Conservation (phyloP, 2,329 filamentous ascomycete genomes). For the Fusarium luffae region DNA sequence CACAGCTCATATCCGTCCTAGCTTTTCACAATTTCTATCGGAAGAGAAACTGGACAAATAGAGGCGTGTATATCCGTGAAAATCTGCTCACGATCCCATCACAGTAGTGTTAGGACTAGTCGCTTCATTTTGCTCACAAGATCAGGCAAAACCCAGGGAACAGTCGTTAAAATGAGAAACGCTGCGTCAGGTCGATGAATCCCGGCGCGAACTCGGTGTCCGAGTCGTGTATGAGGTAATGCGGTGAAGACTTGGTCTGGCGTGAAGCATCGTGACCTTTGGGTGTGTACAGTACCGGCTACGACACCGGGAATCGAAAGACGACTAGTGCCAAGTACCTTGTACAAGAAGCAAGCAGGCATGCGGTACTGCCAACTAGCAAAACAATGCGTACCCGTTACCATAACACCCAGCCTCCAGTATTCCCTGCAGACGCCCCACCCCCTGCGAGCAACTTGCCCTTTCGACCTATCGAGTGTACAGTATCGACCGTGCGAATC, state of each 20-base stretch:
- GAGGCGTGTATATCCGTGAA: slow-evolving; percentile 14
- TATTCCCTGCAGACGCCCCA: slow-evolving; percentile 38
- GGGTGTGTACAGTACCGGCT: slow-evolving; percentile 42
- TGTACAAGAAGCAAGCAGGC: slow-evolving; percentile 25
- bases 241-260: slow-evolving; percentile 47
- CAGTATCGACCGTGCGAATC: slow-evolving; percentile 35
- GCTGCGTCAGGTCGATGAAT: slow-evolving; percentile 43
- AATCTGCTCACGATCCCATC: slow-evolving; percentile 23
- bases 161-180: slow-evolving; percentile 36
- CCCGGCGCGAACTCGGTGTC: slow-evolving; percentile 46
- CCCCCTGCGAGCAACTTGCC: slow-evolving; percentile 27
- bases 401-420: slow-evolving; percentile 43
- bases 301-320: slow-evolving; percentile 42
- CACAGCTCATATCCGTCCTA: slow-evolving; percentile 18
- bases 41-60: background rate
- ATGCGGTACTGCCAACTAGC: slow-evolving; percentile 7
- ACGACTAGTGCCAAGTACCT: slow-evolving; percentile 25
- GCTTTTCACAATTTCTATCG: background rate
- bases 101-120: slow-evolving; percentile 39
- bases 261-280: slow-evolving; percentile 42
- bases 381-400: slow-evolving; percentile 42
- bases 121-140: slow-evolving; percentile 30
- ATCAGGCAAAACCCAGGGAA: slow-evolving; percentile 34
- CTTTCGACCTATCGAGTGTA: slow-evolving; percentile 26
- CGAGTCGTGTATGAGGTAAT: slow-evolving; percentile 48